A percentile compares a stretch with the other conserved stretches of the same genome.
phyloP scores from a whole-genome alignment of 495 filamentous ascomycete species.

The Hyaloscypha bicolor region DNA sequence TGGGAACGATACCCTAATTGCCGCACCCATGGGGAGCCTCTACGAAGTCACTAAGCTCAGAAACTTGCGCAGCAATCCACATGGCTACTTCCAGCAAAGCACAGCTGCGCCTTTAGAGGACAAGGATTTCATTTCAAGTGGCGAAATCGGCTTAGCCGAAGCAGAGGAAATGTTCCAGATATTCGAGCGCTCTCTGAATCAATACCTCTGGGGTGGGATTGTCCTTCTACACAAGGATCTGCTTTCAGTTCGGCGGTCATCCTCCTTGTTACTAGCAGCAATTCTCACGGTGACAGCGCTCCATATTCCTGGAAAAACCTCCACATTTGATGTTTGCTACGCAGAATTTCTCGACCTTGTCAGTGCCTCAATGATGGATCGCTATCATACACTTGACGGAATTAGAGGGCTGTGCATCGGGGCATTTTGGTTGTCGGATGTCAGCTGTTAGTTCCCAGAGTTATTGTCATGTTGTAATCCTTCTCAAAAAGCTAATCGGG shows the following conservation, averaged over 20 bases:
- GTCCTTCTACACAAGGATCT: slow-evolving; percentile 47
- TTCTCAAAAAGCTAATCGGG: slow-evolving; percentile 24
- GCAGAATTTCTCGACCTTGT: slow-evolving; percentile 39
- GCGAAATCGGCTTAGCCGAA: slow-evolving; percentile 32
- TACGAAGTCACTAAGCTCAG: slow-evolving; percentile 63
- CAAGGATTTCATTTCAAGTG: slow-evolving; percentile 43
- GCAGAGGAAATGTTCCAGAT: slow-evolving; percentile 40
- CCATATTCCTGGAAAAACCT: slow-evolving; percentile 39
- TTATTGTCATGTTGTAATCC: neutral
- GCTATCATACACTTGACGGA: slow-evolving; percentile 39
- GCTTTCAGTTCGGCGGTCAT: slow-evolving; percentile 39
- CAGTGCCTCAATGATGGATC: slow-evolving; percentile 40
- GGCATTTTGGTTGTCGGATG: slow-evolving; percentile 43
- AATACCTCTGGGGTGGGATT: slow-evolving; percentile 58
- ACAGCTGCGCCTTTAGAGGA: slow-evolving; percentile 24
- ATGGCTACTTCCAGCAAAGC: neutral
- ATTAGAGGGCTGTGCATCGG: slow-evolving; percentile 42
- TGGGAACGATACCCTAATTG: slow-evolving; percentile 46
- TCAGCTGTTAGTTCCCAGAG: slow-evolving; percentile 30
- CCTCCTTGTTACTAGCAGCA: slow-evolving; percentile 37
- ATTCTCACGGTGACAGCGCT: slow-evolving; percentile 44
- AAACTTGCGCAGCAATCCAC: slow-evolving; percentile 43
- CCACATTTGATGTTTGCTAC: slow-evolving; percentile 43
- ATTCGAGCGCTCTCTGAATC: slow-evolving; percentile 38
- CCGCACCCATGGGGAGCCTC: slow-evolving; percentile 60